Conservation (phyloP, 768 basidiomycete species). For the Ramaria sp. region DNA sequence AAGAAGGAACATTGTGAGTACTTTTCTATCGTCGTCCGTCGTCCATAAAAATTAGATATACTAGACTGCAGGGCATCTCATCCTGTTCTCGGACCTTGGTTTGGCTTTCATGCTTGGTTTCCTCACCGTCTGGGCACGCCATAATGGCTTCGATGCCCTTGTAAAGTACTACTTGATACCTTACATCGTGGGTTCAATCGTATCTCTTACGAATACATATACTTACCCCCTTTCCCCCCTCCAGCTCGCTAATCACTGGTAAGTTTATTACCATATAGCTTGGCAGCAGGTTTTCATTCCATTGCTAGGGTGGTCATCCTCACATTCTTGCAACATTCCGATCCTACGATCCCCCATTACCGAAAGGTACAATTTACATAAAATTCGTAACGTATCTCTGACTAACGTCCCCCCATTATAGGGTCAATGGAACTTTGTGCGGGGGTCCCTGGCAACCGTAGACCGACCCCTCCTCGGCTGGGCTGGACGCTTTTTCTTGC, state of each 20-base stretch:
- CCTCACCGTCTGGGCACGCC: conserved; percentile 9
- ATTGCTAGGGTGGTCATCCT: conserved; percentile 9
- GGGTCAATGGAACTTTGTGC: conserved; percentile 11
- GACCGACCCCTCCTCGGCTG: conserved; percentile 13
- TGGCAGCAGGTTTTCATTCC: background rate
- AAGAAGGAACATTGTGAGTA: background rate
- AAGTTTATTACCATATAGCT: conserved; percentile 2
- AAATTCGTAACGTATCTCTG: too few species aligned
- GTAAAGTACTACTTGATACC: conserved; percentile 19
- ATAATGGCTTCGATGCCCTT: conserved; percentile 16
- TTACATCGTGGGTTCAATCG: conserved; percentile 13
- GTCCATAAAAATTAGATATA: background rate
- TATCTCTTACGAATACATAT: background rate
- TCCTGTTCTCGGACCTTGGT: conserved; percentile 19
- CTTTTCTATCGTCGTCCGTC: background rate
- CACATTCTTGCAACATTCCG: conserved; percentile 11
- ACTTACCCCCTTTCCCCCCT: conserved; percentile 1
- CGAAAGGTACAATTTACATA: conserved; percentile 5
- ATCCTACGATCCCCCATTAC: conserved; percentile 12
- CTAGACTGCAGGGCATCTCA: conserved; percentile 14
- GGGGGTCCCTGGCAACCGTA: conserved; percentile 10
- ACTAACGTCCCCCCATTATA: background rate
- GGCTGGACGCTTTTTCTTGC: conserved; percentile 12
- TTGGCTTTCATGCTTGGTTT: conserved; percentile 16
- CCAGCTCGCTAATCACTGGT: conserved; percentile 22